Evolutionary conservation across 1,284 basidiomycete species (phyloP), one percentile per base, ranked within the genome.

Genomic region (Cryptococcus sp.): DNA sequence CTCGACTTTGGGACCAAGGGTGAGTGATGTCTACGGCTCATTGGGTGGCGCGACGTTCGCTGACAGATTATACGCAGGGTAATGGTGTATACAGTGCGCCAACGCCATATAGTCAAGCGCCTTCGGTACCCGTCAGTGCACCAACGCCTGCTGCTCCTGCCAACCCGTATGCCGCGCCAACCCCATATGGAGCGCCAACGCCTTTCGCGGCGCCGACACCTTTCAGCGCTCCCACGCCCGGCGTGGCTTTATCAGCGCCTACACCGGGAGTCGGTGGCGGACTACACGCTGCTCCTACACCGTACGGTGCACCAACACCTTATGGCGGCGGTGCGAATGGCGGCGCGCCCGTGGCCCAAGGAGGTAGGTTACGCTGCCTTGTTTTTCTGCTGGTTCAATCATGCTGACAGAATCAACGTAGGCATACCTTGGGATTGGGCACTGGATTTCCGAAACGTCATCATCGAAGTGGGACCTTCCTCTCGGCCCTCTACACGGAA

Each of bases 11-110:
- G 55, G 72, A 53, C 60, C 70, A 58, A 62, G 69, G 61, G 60
- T 69, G 56, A 68, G 65, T 56, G 22, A 39, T 55, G 30, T 56
- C 60, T 20, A 20, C 11, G 16, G 17, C 17, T 42, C 45, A 23
- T 20, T 16, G 13, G 15, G 10, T 17, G n/a, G 4, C 25, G 19
- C 25, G 7, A 41, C 42, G 17, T 8, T 45, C 47, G 17, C 39
- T 54, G 38, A 40, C 49, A 61, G 42, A 65, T 52, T 51, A 45
- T 61, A 83, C 81, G 81, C 61, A 85, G 84, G 27, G 83, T 82
- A 6, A 86, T 83, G 22, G 85, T 83, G 17, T 83, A 81, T 35
- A 81, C 82, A 55, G 45, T 25, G 83, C 84, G 0, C 81, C 84
- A 13, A 85, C 86, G 5, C 84, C 85, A 22, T 80, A 79, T 39